Evolutionary conservation across 1,284 basidiomycete species (phyloP).

Genomic region (Agaricales sp.): DNA sequence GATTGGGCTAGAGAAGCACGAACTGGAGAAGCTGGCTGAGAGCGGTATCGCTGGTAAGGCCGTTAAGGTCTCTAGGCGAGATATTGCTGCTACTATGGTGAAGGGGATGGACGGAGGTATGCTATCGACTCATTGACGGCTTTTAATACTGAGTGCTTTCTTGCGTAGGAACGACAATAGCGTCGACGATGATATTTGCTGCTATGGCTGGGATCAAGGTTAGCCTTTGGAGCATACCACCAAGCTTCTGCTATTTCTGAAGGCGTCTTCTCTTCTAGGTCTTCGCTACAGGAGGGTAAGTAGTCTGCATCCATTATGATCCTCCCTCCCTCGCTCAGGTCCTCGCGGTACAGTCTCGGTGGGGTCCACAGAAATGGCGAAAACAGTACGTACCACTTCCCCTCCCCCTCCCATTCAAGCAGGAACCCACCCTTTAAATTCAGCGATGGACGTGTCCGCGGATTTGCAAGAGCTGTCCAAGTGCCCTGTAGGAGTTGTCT

Average conservation of each 20-base stretch:
- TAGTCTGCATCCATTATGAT: background rate
- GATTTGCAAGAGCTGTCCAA: slow-evolving; percentile 79
- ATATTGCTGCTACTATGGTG: slow-evolving; percentile 74
- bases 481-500: slow-evolving; percentile 84
- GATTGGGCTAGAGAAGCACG: slow-evolving; percentile 62
- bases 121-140: slow-evolving; percentile 1
- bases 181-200: slow-evolving; percentile 79
- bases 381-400: slow-evolving; percentile 42
- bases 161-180: slow-evolving; percentile 64
- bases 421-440: slow-evolving; percentile 6
- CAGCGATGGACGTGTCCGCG: slow-evolving; percentile 93
- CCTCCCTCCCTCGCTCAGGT: slow-evolving; percentile 1
- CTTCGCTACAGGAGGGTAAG: slow-evolving; percentile 75
- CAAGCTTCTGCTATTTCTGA: too few species aligned
- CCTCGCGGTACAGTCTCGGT: slow-evolving; percentile 43
- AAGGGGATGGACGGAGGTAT: slow-evolving; percentile 67
- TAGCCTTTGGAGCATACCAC: too few species aligned
- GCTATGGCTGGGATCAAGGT: slow-evolving; percentile 78
- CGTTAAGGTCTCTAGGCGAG: slow-evolving; percentile 82
- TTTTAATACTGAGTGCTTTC: background rate
- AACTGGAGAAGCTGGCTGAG: slow-evolving; percentile 70
- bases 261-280: slow-evolving; percentile 46
- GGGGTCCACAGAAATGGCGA: slow-evolving; percentile 94
- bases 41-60: slow-evolving; percentile 29
- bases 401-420: slow-evolving; percentile 3